Conservation (phyloP, 1,139 yeast genomes). For the Diutina scorzettiae region DNA sequence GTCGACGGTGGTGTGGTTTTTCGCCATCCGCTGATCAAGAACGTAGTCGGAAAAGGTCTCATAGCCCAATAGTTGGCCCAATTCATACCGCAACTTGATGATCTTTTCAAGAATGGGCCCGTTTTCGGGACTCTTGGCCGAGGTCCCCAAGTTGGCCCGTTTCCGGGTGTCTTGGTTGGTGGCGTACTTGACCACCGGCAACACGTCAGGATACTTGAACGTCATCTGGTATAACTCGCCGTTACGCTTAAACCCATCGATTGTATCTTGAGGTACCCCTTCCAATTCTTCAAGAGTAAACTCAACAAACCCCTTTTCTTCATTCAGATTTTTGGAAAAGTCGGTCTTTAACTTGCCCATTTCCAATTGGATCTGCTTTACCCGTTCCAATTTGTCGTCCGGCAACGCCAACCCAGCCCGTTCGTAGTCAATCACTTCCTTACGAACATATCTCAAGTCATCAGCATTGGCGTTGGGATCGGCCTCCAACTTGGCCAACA, state of each 20-base stretch:
- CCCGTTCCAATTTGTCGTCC: slow-evolving; percentile 38
- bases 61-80: slow-evolving; percentile 58
- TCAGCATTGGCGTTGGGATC: slow-evolving; percentile 24
- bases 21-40: slow-evolving; percentile 74
- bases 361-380: slow-evolving; percentile 46
- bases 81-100: slow-evolving; percentile 44
- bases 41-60: slow-evolving; percentile 54
- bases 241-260: slow-evolving; percentile 42
- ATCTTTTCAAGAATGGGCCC: slow-evolving; percentile 48
- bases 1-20: slow-evolving; percentile 45
- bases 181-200: slow-evolving; percentile 69
- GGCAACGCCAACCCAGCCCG: slow-evolving; percentile 61
- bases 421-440: slow-evolving; percentile 41
- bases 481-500: slow-evolving; percentile 24
- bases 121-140: slow-evolving; percentile 52
- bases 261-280: slow-evolving; percentile 59
- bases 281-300: slow-evolving; percentile 55
- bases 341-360: slow-evolving; percentile 45
- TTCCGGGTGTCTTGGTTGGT: slow-evolving; percentile 52
- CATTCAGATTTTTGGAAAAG: slow-evolving; percentile 57
- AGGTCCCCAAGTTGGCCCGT: slow-evolving; percentile 51
- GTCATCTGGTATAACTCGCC: slow-evolving; percentile 50
- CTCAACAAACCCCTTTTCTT: slow-evolving; percentile 47
- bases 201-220: slow-evolving; percentile 67
- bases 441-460: slow-evolving; percentile 47